These are phyloP conservation scores for Clausena lansium DNA, from an alignment of 345 rosid species.

Conservation along the genomic window DNA sequence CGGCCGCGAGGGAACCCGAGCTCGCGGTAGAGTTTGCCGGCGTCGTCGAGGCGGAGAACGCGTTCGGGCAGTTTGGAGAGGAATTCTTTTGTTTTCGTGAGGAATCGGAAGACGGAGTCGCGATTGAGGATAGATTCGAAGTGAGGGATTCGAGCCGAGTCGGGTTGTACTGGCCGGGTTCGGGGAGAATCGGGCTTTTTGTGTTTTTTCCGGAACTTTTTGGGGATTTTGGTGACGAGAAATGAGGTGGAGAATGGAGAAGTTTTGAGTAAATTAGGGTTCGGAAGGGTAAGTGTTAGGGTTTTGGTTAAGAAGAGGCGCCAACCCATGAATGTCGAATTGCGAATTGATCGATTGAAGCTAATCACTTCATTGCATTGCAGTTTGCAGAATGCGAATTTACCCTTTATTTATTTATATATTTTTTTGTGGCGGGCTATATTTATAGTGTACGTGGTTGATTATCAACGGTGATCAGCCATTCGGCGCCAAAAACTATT, in stretches of 20 bases:
- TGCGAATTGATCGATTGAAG: too few species aligned
- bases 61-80: constrained; percentile 64
- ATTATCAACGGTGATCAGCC: background rate
- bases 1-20: constrained; percentile 73
- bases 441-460: background rate
- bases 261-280: background rate
- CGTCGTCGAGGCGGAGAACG: constrained; percentile 71
- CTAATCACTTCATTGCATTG: too few species aligned
- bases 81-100: constrained; percentile 56
- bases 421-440: background rate
- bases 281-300: constrained; percentile 14
- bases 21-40: constrained; percentile 79
- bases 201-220: constrained; percentile 43
- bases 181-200: constrained; percentile 63
- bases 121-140: constrained; percentile 63
- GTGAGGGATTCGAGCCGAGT: constrained; percentile 42
- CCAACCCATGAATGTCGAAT: constrained; percentile 38
- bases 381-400: too few species aligned
- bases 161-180: constrained; percentile 55
- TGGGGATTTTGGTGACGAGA: constrained; percentile 76
- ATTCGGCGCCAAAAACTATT: constrained; percentile 2
- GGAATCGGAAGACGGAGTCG: constrained; percentile 66
- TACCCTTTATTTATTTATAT: background rate
- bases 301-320: constrained; percentile 27
- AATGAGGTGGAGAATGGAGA: constrained; percentile 73